A percentile compares a stretch with the other conserved stretches of the same genome.
phyloP scores from a whole-genome alignment of 768 basidiomycete species.

The Macrolepiota fuliginosa region DNA sequence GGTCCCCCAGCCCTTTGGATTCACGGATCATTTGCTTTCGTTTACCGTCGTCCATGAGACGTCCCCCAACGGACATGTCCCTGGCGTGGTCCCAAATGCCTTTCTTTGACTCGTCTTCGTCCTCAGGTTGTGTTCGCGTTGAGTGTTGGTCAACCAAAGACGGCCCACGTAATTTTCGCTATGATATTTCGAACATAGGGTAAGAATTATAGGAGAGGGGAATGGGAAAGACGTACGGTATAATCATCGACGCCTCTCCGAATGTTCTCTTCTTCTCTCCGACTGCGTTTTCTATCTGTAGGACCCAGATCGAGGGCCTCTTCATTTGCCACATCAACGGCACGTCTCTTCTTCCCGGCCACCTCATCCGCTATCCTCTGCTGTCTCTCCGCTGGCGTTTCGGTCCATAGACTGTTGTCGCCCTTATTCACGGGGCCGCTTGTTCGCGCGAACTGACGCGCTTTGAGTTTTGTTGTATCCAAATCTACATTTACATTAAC shows the following conservation, averaged over 20 bases:
- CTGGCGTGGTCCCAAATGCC: conserved; percentile 91
- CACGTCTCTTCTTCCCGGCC: conserved; percentile 82
- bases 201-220: not conserved
- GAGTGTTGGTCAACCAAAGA: conserved; percentile 57
- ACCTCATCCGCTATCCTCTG: conserved; percentile 93
- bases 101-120: conserved; percentile 47
- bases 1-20: conserved; percentile 74
- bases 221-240: conserved; percentile 48
- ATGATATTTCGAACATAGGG: not conserved
- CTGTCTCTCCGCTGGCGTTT: conserved; percentile 91
- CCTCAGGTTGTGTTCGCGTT: conserved; percentile 31
- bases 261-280: conserved; percentile 65
- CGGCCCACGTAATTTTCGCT: conserved; percentile 50
- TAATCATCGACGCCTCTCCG: conserved; percentile 75
- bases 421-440: conserved; percentile 40
- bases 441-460: conserved; percentile 69
- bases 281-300: conserved; percentile 52
- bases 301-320: conserved; percentile 38
- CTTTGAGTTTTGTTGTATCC: conserved; percentile 82
- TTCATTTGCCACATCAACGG: conserved; percentile 47
- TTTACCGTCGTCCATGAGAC: conserved; percentile 87
- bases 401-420: conserved; percentile 88
- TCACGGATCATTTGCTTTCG: conserved; percentile 78
- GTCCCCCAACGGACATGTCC: conserved; percentile 86
- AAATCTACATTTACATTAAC: conserved; percentile 55